Conservation (phyloP, 1,284 basidiomycete species). For the Apiotrichum akiyoshidainum region DNA sequence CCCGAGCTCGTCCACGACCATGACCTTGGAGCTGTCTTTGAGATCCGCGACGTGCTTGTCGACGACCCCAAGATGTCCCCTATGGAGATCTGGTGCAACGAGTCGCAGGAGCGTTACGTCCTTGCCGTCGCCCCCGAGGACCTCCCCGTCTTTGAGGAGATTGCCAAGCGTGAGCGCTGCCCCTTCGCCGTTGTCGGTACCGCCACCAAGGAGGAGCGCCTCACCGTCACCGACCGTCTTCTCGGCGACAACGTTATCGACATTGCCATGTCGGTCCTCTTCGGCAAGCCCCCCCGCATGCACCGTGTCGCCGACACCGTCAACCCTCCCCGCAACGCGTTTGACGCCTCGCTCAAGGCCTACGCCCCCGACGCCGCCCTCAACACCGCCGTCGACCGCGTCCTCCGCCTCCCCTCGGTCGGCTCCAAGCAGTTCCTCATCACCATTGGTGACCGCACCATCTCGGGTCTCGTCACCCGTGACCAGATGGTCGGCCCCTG, state of each 20-base stretch:
- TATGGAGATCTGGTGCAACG: constrained; percentile 99
- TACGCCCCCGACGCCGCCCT: constrained; percentile 60
- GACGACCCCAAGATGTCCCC: constrained; percentile 94
- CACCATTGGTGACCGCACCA: constrained; percentile 92
- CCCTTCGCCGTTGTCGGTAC: constrained; percentile 82
- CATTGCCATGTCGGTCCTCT: constrained; percentile 90
- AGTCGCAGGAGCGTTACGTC: constrained; percentile 97
- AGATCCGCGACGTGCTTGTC: constrained; percentile 88
- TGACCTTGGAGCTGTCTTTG: constrained; percentile 83
- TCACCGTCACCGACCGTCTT: constrained; percentile 84
- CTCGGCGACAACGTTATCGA: constrained; percentile 76
- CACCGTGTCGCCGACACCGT: constrained; percentile 67
- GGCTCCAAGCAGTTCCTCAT: constrained; percentile 96
- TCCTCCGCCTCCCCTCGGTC: constrained; percentile 86
- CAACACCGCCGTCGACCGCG: constrained; percentile 66
- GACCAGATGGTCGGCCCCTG: constrained; percentile 99
- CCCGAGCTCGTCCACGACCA: constrained; percentile 97
- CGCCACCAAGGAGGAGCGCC: constrained; percentile 74
- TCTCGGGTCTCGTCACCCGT: constrained; percentile 90
- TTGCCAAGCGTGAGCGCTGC: constrained; percentile 85
- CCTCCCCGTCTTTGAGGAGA: constrained; percentile 62
- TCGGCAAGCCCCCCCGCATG: constrained; percentile 96
- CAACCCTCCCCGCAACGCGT: constrained; percentile 56
- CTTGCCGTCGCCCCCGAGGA: constrained; percentile 71
- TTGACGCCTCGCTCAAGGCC: constrained; percentile 68